Evolutionary conservation across 305 asterid species (phyloP), one percentile per base, ranked within the genome.

Genomic region (Plantago rigida): DNA sequence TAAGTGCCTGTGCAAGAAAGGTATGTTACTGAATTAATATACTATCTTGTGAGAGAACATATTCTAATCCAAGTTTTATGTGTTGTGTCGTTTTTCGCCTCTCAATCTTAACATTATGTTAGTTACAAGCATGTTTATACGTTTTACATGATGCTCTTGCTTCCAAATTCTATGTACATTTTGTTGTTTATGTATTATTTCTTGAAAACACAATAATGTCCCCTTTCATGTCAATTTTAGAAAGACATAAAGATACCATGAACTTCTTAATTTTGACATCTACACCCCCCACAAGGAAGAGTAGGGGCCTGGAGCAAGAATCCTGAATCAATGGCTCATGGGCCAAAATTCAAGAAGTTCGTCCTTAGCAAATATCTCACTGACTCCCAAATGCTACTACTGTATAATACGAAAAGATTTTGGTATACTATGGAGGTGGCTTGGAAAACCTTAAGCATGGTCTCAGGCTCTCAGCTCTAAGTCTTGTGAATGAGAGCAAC

Each of bases 1-100:
- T 93, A 68, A 93, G 99, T 81, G 92, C 99, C 60, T 93, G 99
- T 75, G 97, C 99, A 60, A 93, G 65, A 75, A 85, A 86, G 99
- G 99, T 93, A 80, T 5, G 63, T 62, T 0, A 69, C 66, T 5
- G 29, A 5, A 56, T 46, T 17, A 57, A 29, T 41, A 41, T 9
- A 9, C 46, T 41, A 41, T 41, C 1, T 11, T 41, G 9, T 36
- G 42, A 5, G 42, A 36, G 42, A 36, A 7, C 7, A 36, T 36
- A 7, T 36, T 7, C 9, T 36, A 36, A 6, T 5, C 9, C 42
- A 36, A 36, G 9, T 36, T 36, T 36, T 7, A 36, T 36, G 42
- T 36, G 42, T 36, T 3, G 39, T 36, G 9, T 36, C 10, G 42
- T 7, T 36, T 36, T 36, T 9, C 1, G 3, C 9, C 9, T 5